A percentile compares a stretch with the other conserved stretches of the same genome.
phyloP scores from a whole-genome alignment of 495 filamentous ascomycete genomes.

The Neurospora terricola region DNA sequence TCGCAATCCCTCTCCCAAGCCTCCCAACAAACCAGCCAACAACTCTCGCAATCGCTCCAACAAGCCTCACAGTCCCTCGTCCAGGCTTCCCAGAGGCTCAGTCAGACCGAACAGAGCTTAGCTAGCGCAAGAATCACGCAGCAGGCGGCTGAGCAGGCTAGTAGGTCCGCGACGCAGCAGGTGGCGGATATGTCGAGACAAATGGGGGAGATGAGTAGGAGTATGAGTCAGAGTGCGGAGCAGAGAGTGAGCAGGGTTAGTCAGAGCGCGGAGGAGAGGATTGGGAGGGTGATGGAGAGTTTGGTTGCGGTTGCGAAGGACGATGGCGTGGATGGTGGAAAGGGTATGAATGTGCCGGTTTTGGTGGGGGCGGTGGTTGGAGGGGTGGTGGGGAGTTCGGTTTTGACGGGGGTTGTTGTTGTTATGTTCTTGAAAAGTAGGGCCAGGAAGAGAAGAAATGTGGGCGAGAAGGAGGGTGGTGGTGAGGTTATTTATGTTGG shows the following conservation, averaged over 20 bases:
- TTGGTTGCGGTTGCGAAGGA: neutral
- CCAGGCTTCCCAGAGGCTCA: slow-evolving; percentile 17
- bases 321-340: neutral
- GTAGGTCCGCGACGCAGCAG: slow-evolving; percentile 6
- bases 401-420: neutral
- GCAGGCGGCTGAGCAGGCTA: slow-evolving; percentile 12
- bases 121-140: slow-evolving; percentile 7
- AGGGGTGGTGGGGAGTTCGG: neutral
- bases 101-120: slow-evolving; percentile 15
- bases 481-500: neutral
- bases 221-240: neutral
- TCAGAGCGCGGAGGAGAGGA: neutral
- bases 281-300: neutral
- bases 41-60: slow-evolving; percentile 27
- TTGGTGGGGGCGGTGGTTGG: neutral
- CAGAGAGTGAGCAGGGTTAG: neutral
- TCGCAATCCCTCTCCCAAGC: slow-evolving; percentile 28
- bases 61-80: slow-evolving; percentile 25
- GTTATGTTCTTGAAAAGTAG: neutral
- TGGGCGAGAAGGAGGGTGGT: neutral
- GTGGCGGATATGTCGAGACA: neutral
- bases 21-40: slow-evolving; percentile 29
- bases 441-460: neutral
- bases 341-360: neutral
- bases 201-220: neutral